These are phyloP conservation scores for Lasiosphaeria ovina DNA, from an alignment of 495 filamentous ascomycete genomes.

Conservation along the genomic window DNA sequence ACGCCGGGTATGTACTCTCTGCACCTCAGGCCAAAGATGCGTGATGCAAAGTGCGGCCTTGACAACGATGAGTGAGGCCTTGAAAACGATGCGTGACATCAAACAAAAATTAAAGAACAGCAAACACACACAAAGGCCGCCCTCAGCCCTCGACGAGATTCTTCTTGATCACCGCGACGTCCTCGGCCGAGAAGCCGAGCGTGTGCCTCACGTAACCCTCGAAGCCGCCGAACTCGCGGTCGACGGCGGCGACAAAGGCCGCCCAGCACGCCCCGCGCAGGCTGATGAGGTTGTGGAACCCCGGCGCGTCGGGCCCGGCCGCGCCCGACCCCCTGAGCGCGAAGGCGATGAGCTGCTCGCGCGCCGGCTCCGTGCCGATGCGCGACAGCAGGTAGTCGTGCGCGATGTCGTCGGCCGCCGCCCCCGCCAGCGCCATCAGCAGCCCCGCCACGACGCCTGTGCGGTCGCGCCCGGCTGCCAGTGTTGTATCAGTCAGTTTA, in stretches of 20 bases:
- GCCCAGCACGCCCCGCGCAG: slow-evolving; percentile 36
- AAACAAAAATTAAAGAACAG: neutral
- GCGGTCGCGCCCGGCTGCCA: slow-evolving; percentile 60
- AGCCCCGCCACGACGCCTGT: slow-evolving; percentile 60
- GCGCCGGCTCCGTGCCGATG: slow-evolving; percentile 45
- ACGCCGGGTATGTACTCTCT: too few relatives aligned
- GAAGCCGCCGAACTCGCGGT: slow-evolving; percentile 42
- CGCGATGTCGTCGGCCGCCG: slow-evolving; percentile 42
- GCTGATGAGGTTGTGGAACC: slow-evolving; percentile 42
- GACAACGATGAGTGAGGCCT: neutral
- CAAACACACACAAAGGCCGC: neutral
- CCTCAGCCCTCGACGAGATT: slow-evolving; percentile 29
- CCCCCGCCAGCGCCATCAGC: slow-evolving; percentile 53
- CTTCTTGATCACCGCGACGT: slow-evolving; percentile 40
- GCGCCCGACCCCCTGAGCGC: slow-evolving; percentile 33
- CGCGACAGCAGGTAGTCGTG: slow-evolving; percentile 53
- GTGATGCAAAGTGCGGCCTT: too few relatives aligned
- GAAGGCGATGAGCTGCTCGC: slow-evolving; percentile 41
- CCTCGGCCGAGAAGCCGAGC: slow-evolving; percentile 41
- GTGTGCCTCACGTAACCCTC: slow-evolving; percentile 39
- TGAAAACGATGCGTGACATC: neutral
- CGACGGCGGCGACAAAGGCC: slow-evolving; percentile 38
- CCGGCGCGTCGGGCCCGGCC: slow-evolving; percentile 31
- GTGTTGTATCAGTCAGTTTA: neutral
- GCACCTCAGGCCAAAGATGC: too few relatives aligned